A percentile compares a stretch with the other conserved stretches of the same genome.
Evolutionary conservation across 202 grass and related monocot species (phyloP).

Genomic region (Bolboschoenoplectus hybrid): DNA sequence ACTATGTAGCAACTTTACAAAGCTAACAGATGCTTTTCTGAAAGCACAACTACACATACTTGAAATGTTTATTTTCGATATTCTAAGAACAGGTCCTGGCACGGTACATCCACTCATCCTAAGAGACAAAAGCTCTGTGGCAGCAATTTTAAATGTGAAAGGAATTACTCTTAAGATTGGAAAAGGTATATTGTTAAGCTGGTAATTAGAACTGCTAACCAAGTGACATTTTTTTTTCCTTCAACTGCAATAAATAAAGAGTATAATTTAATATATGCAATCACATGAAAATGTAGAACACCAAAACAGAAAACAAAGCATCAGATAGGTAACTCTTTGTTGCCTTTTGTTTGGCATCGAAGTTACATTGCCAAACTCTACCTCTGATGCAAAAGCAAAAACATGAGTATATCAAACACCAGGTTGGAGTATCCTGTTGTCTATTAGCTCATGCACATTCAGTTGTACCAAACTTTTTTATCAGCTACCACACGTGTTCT

Average conservation of each 20-base stretch:
- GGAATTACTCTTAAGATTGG: background rate
- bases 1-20: background rate
- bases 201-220: background rate
- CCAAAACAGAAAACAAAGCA: constrained; percentile 30
- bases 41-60: constrained; percentile 9
- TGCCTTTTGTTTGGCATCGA: constrained; percentile 49
- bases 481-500: background rate
- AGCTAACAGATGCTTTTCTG: constrained; percentile 25
- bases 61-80: constrained; percentile 26
- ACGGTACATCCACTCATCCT: background rate
- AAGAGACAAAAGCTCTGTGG: background rate
- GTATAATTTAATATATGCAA: background rate
- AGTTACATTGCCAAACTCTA: constrained; percentile 46
- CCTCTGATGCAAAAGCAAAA: constrained; percentile 67
- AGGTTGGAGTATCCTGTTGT: constrained; percentile 67
- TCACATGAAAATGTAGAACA: background rate
- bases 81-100: constrained; percentile 12
- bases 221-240: background rate
- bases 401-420: constrained; percentile 62
- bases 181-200: background rate
- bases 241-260: background rate
- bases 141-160: background rate
- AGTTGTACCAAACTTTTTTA: constrained; percentile 8
- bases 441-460: constrained; percentile 71
- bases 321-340: constrained; percentile 46